Percentiles rank a stretch among this genome's conserved stretches.
These are phyloP conservation scores for Rhodotorula sp. DNA, from an alignment of 1,284 basidiomycete genomes.

Conservation along the genomic window DNA sequence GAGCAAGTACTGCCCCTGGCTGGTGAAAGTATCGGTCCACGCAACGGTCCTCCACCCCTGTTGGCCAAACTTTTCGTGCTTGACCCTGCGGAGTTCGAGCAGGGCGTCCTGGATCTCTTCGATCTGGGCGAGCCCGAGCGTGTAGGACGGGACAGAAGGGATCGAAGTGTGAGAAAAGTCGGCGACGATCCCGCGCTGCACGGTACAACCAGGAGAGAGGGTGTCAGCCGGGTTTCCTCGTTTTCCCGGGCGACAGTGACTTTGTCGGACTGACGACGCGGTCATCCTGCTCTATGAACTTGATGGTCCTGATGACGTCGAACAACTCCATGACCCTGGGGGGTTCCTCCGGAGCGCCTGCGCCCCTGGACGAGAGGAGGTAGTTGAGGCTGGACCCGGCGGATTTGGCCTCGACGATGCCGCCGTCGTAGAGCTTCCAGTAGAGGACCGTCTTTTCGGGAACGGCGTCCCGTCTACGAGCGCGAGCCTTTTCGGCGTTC, in stretches of 20 bases:
- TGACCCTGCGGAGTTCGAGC: slow-evolving; percentile 49
- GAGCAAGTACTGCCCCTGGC: slow-evolving; percentile 50
- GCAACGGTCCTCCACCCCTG: slow-evolving; percentile 48
- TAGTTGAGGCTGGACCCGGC: slow-evolving; percentile 39
- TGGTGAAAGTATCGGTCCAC: slow-evolving; percentile 51
- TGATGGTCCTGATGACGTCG: slow-evolving; percentile 50
- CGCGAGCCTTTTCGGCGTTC: slow-evolving; percentile 25
- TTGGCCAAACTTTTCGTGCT: slow-evolving; percentile 46
- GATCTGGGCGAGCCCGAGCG: slow-evolving; percentile 51
- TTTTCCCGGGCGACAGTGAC: neutral
- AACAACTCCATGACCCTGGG: slow-evolving; percentile 49
- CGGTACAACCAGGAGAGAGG: no score
- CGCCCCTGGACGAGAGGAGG: slow-evolving; percentile 35
- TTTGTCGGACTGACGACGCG: slow-evolving; percentile 44
- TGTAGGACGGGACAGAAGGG: slow-evolving; percentile 47
- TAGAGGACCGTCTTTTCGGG: slow-evolving; percentile 41
- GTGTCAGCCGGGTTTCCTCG: neutral
- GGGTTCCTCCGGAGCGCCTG: slow-evolving; percentile 41
- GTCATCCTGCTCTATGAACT: slow-evolving; percentile 48
- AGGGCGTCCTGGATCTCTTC: slow-evolving; percentile 52
- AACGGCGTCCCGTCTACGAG: slow-evolving; percentile 37
- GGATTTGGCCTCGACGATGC: slow-evolving; percentile 44
- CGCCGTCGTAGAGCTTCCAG: slow-evolving; percentile 45
- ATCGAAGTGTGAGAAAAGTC: slow-evolving; percentile 50
- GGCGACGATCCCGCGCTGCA: slow-evolving; percentile 50